Evolutionary conservation across 257 asterid genomes (phyloP).

Genomic region (Lantana camara): DNA sequence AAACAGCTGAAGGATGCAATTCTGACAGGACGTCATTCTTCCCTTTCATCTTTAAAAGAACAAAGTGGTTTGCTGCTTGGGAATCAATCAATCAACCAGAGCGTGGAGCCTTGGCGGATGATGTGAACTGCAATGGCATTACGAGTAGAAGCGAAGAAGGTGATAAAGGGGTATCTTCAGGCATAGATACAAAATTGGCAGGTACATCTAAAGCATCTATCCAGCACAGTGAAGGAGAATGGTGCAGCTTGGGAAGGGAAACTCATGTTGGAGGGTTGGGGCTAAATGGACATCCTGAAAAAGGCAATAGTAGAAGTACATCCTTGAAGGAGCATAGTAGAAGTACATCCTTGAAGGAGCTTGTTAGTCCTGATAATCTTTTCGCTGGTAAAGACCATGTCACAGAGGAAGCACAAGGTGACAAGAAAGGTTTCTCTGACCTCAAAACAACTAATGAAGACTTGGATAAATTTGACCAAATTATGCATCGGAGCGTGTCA

Average conservation of each 20-base stretch:
- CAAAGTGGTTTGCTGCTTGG: slow-evolving; percentile 48
- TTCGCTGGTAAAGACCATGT: slow-evolving; percentile 25
- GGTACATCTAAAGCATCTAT: slow-evolving; percentile 22
- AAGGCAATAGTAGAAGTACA: slow-evolving; percentile 20
- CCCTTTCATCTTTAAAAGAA: slow-evolving; percentile 52
- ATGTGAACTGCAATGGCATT: slow-evolving; percentile 28
- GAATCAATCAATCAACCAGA: slow-evolving; percentile 35
- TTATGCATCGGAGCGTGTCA: slow-evolving; percentile 1
- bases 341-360: slow-evolving; percentile 26
- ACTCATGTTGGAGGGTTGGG: no score
- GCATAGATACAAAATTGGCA: slow-evolving; percentile 8
- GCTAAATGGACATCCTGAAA: no score
- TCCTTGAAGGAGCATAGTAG: slow-evolving; percentile 26
- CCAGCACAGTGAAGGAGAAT: slow-evolving; percentile 29
- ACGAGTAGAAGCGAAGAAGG: slow-evolving; percentile 20
- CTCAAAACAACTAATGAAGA: slow-evolving; percentile 21
- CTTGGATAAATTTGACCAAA: slow-evolving; percentile 19
- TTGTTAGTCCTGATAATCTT: slow-evolving; percentile 30
- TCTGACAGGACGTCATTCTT: slow-evolving; percentile 44
- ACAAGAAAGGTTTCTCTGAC: no score
- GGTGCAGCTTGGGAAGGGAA: slow-evolving; percentile 25
- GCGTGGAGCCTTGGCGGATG: slow-evolving; percentile 18
- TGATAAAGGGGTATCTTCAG: slow-evolving; percentile 20
- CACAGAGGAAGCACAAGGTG: slow-evolving; percentile 30
- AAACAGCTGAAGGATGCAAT: slow-evolving; percentile 61